A percentile compares a stretch with the other conserved stretches of the same genome.
phyloP scores from a whole-genome alignment of 371 early-diverging fungal genomes.

The Lichtheimia ramosa region DNA sequence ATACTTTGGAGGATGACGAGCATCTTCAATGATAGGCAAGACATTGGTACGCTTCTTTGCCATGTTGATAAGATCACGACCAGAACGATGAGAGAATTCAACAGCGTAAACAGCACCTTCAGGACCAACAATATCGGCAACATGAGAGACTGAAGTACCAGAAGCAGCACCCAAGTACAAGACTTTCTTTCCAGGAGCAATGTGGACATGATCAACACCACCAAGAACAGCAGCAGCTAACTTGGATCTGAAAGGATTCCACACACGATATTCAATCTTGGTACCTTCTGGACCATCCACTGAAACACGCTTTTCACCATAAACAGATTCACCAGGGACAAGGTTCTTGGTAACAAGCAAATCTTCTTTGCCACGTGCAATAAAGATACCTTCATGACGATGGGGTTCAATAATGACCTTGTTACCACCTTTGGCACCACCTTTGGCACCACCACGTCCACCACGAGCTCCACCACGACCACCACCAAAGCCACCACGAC shows the following conservation, averaged over 20 bases:
- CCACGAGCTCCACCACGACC: constrained; percentile 52
- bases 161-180: constrained; percentile 99
- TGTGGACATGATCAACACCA: constrained; percentile 97
- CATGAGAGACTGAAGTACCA: constrained; percentile 99
- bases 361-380: constrained; percentile 99
- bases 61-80: constrained; percentile 99
- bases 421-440: constrained; percentile 86
- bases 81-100: constrained; percentile 99
- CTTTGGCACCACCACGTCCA: constrained; percentile 56
- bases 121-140: constrained; percentile 99
- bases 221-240: constrained; percentile 99
- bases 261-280: constrained; percentile 99
- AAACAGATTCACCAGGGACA: constrained; percentile 98
- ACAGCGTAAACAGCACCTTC: constrained; percentile 99
- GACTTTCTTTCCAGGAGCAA: constrained; percentile 98
- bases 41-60: constrained; percentile 99
- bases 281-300: constrained; percentile 94
- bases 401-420: constrained; percentile 97
- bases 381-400: constrained; percentile 95
- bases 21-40: constrained; percentile 99
- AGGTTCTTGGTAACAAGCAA: constrained; percentile 98
- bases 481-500: constrained; percentile 43
- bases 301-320: constrained; percentile 99
- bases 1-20: constrained; percentile 99
- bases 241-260: constrained; percentile 99